Evolutionary conservation across 805 yeast species (phyloP).

Genomic region (Saccharomycopsis sp.): DNA sequence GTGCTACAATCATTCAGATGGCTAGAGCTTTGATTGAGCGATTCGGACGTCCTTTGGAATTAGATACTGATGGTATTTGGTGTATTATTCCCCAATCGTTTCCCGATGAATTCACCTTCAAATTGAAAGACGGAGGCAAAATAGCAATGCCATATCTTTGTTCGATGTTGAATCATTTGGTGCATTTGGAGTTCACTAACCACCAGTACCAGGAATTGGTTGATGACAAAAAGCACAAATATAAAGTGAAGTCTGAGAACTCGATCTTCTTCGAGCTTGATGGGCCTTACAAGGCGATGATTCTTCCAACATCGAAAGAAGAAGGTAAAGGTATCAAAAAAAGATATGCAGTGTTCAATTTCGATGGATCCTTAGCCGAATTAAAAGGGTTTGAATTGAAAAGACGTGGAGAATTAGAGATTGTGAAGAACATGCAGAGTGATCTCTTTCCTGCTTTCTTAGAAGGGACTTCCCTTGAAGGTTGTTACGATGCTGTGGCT

Average conservation of each 20-base stretch:
- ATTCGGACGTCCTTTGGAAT: slow-evolving; percentile 89
- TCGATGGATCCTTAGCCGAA: slow-evolving; percentile 91
- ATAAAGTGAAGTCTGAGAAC: slow-evolving; percentile 78
- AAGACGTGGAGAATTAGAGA: slow-evolving; percentile 90
- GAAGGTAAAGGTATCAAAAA: slow-evolving; percentile 96
- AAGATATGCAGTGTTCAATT: slow-evolving; percentile 93
- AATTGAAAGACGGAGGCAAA: slow-evolving; percentile 69
- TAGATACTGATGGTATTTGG: slow-evolving; percentile 99
- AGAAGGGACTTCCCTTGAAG: slow-evolving; percentile 72
- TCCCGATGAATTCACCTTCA: slow-evolving; percentile 79
- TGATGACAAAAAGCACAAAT: slow-evolving; percentile 61
- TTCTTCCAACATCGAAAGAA: slow-evolving; percentile 92
- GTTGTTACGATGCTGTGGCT: slow-evolving; percentile 86
- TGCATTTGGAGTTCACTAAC: slow-evolving; percentile 86
- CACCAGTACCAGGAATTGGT: slow-evolving; percentile 86
- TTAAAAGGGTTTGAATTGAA: slow-evolving; percentile 94
- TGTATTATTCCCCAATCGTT: slow-evolving; percentile 90
- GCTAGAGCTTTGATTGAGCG: slow-evolving; percentile 88
- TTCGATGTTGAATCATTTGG: slow-evolving; percentile 89
- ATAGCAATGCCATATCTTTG: slow-evolving; percentile 85
- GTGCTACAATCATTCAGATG: slow-evolving; percentile 97
- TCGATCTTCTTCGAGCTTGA: slow-evolving; percentile 97
- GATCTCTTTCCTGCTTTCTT: slow-evolving; percentile 88
- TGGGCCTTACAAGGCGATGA: slow-evolving; percentile 98
- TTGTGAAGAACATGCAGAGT: slow-evolving; percentile 91